Percentiles rank a stretch among this genome's conserved stretches.
These are phyloP conservation scores for Cinnamomum chago DNA, from an alignment of 164 flowering plant genomes.

Conservation along the genomic window DNA sequence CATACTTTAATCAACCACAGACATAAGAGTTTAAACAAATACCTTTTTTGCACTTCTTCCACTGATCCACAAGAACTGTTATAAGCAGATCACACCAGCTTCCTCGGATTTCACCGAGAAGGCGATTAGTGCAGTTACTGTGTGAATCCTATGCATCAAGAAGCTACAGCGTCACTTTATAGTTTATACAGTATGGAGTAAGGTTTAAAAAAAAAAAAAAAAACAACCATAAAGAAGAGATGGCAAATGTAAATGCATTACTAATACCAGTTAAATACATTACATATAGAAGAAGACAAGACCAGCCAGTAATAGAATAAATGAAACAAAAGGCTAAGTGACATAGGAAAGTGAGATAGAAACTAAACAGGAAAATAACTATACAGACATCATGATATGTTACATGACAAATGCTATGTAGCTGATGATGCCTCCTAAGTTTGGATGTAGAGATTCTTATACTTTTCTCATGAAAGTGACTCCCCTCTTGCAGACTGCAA, in stretches of 20 bases:
- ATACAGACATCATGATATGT: background rate
- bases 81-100: slow-evolving; percentile 75
- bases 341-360: background rate
- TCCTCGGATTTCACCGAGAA: slow-evolving; percentile 62
- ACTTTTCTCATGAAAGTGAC: background rate
- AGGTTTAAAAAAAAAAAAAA: background rate
- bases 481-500: background rate
- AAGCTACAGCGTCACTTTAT: slow-evolving; percentile 11
- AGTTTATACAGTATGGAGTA: background rate
- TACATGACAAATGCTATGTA: background rate
- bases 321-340: background rate
- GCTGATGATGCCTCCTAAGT: background rate
- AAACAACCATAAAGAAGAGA: too few relatives aligned
- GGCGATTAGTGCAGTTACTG: slow-evolving; percentile 34
- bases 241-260: background rate
- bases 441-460: background rate
- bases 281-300: background rate
- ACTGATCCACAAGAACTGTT: slow-evolving; percentile 63
- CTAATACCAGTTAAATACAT: background rate
- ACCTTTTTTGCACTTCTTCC: slow-evolving; percentile 99
- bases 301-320: background rate
- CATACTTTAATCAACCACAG: background rate
- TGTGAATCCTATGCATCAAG: slow-evolving; percentile 50
- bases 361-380: background rate
- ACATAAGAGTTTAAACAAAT: slow-evolving; percentile 9